phyloP scores from a whole-genome alignment of 208 protist genomes.

The Plasmodiophora brassicae region DNA sequence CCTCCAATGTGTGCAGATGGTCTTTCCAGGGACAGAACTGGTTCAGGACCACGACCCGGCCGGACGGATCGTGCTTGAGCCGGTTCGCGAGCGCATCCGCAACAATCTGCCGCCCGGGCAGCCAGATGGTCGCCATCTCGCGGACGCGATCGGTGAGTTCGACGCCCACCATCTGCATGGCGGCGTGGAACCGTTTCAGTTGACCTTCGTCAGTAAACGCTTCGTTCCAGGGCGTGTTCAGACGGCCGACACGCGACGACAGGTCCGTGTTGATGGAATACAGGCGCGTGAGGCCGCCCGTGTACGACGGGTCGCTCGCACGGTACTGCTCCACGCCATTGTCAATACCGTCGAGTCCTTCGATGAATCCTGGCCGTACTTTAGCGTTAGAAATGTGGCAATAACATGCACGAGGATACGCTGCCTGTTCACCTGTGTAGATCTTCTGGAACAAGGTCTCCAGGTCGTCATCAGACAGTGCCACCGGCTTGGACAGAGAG shows the following conservation, averaged over 20 bases:
- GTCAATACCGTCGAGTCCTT: slow-evolving; percentile 84
- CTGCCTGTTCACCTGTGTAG: no score
- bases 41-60: slow-evolving; percentile 44
- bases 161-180: slow-evolving; percentile 71
- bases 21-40: slow-evolving; percentile 83
- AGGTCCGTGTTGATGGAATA: slow-evolving; percentile 58
- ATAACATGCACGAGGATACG: no score
- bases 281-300: slow-evolving; percentile 58
- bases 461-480: background rate
- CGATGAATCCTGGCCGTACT: no score
- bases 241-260: slow-evolving; percentile 66
- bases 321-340: slow-evolving; percentile 79
- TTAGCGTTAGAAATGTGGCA: no score
- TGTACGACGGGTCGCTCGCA: slow-evolving; percentile 62
- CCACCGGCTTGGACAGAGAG: slow-evolving; percentile 49
- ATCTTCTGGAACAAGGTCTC: no score
- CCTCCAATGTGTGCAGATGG: slow-evolving; percentile 79
- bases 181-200: slow-evolving; percentile 68
- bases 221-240: slow-evolving; percentile 82
- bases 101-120: slow-evolving; percentile 78
- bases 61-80: slow-evolving; percentile 60
- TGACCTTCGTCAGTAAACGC: slow-evolving; percentile 51
- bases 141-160: slow-evolving; percentile 77
- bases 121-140: slow-evolving; percentile 74
- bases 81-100: slow-evolving; percentile 64